Percentiles rank a stretch among this genome's conserved stretches.
phyloP scores from a whole-genome alignment of 495 filamentous ascomycete genomes.

The Massariosphaeria phaeospora region DNA sequence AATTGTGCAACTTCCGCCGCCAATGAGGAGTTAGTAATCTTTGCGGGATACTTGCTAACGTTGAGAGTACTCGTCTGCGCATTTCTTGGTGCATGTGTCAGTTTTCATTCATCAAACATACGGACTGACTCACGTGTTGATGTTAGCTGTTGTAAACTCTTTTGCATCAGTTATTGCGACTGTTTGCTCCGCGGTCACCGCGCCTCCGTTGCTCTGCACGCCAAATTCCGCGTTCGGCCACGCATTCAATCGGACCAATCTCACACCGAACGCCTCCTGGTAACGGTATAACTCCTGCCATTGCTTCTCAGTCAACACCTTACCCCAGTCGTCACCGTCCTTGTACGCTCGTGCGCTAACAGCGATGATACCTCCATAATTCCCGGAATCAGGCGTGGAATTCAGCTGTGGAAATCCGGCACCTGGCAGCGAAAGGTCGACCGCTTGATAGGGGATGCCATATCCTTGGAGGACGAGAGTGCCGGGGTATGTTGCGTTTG shows the following conservation, averaged over 20 bases:
- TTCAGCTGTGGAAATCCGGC: constrained; percentile 50
- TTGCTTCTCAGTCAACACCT: constrained; percentile 52
- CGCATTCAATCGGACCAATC: constrained; percentile 58
- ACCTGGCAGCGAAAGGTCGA: constrained; percentile 51
- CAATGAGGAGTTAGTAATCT: constrained; percentile 48
- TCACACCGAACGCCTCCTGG: constrained; percentile 52
- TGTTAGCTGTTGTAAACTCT: constrained; percentile 23
- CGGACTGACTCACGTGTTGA: constrained; percentile 10
- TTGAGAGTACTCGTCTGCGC: constrained; percentile 47
- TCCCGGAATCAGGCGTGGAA: constrained; percentile 44
- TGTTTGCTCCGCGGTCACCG: constrained; percentile 11
- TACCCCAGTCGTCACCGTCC: constrained; percentile 45
- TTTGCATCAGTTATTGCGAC: constrained; percentile 19
- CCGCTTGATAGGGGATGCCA: constrained; percentile 54
- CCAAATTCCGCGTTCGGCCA: constrained; percentile 52
- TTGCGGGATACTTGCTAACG: constrained; percentile 55
- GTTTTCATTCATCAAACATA: not conserved
- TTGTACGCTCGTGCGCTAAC: constrained; percentile 52
- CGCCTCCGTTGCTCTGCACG: constrained; percentile 15
- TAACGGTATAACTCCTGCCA: constrained; percentile 56
- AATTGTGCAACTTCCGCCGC: constrained; percentile 53
- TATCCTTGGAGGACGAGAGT: constrained; percentile 56
- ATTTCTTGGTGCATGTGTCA: not conserved
- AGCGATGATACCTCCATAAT: constrained; percentile 56
- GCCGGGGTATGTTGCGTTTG: constrained; percentile 45